Conservation (phyloP, 192 early-diverging fungal genomes). For the Coemansia sp. region DNA sequence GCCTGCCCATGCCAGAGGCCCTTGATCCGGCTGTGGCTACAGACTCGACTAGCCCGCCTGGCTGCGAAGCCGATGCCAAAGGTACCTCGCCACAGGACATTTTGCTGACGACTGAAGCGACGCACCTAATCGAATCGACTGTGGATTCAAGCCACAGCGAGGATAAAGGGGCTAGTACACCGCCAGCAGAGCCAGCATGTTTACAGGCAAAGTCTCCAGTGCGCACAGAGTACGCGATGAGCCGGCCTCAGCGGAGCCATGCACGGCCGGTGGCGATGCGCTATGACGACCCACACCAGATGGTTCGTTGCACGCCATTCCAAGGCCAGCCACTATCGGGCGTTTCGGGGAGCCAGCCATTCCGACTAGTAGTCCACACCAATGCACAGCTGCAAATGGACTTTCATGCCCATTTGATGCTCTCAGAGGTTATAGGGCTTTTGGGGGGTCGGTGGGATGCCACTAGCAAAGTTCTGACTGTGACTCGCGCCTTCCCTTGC, state of each 20-base stretch:
- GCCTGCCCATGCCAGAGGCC: neutral
- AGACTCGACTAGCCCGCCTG: neutral
- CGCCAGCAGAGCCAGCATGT: neutral
- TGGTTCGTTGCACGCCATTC: slow-evolving; percentile 82
- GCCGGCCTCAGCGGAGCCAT: slow-evolving; percentile 48
- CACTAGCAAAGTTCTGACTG: slow-evolving; percentile 52
- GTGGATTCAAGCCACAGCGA: neutral
- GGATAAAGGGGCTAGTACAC: neutral
- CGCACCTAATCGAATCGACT: neutral
- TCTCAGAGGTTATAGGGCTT: slow-evolving; percentile 86
- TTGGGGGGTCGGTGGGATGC: slow-evolving; percentile 76
- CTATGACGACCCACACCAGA: slow-evolving; percentile 67
- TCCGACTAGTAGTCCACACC: slow-evolving; percentile 68
- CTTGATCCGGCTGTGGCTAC: neutral
- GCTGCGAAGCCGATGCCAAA: neutral
- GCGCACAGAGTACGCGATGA: slow-evolving; percentile 53
- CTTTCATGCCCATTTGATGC: slow-evolving; percentile 89
- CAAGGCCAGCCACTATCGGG: slow-evolving; percentile 64
- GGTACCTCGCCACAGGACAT: neutral
- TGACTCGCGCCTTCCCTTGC: slow-evolving; percentile 74
- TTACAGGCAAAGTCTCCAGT: slow-evolving; percentile 13
- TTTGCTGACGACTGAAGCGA: neutral
- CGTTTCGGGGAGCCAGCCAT: slow-evolving; percentile 72
- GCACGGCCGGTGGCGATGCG: slow-evolving; percentile 25
- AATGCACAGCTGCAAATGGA: slow-evolving; percentile 84